Percentiles rank a stretch among this genome's conserved stretches.
These are phyloP conservation scores for Mycena alexandri DNA, from an alignment of 768 basidiomycete genomes.

Conservation along the genomic window DNA sequence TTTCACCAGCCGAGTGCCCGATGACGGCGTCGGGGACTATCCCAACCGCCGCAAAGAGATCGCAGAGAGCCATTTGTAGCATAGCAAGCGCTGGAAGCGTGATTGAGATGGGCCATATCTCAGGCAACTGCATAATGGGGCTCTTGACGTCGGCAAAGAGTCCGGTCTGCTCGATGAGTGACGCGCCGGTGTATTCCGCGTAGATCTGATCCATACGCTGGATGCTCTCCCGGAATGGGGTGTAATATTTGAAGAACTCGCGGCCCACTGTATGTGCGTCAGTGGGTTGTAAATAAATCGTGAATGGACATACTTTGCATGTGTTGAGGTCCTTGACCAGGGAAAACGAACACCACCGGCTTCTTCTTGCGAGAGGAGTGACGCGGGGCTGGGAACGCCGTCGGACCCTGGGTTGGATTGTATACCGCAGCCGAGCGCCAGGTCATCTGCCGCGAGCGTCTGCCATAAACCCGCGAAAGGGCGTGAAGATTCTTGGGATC, in stretches of 20 bases:
- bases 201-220: conserved; percentile 14
- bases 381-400: neutral
- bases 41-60: conserved; percentile 41
- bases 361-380: neutral
- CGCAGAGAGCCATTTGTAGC: conserved; percentile 50
- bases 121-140: neutral
- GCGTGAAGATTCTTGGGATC: neutral
- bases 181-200: neutral
- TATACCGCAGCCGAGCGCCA: conserved; percentile 44
- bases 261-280: conserved; percentile 15
- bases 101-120: conserved; percentile 38
- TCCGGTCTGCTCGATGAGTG: conserved; percentile 9
- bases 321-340: conserved; percentile 23
- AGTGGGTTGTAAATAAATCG: neutral
- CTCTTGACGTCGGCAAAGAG: conserved; percentile 1
- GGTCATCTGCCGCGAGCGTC: conserved; percentile 52
- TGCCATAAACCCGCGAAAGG: conserved; percentile 47
- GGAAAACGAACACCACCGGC: conserved; percentile 6
- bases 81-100: conserved; percentile 44
- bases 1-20: conserved; percentile 54
- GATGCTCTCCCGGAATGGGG: conserved; percentile 7
- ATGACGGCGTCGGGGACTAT: conserved; percentile 43
- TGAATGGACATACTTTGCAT: neutral
- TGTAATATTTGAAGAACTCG: conserved; percentile 1
- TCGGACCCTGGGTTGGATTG: neutral